phyloP scores from a whole-genome alignment of 176 grass and related monocot genomes.

The Pontederia paniculata region DNA sequence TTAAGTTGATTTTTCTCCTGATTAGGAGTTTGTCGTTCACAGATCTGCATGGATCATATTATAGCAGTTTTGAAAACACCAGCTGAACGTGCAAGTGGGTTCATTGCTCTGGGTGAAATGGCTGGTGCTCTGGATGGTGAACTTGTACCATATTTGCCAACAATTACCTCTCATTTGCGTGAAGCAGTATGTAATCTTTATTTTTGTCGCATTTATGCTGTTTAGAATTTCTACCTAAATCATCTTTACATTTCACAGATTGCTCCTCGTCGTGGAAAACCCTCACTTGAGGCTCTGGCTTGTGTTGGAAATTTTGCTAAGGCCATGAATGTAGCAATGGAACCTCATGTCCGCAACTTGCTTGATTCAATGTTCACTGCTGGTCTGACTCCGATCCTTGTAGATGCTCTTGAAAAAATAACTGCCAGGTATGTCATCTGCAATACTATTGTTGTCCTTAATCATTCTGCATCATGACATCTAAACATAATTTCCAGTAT shows the following conservation, averaged over 20 bases:
- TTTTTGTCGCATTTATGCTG: neutral
- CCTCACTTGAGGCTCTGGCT: conserved; percentile 88
- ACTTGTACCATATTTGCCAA: conserved; percentile 79
- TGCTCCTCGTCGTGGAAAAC: conserved; percentile 84
- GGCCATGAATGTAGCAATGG: conserved; percentile 87
- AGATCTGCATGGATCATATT: conserved; percentile 99
- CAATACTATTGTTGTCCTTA: neutral
- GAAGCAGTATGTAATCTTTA: conserved; percentile 56
- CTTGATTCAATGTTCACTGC: conserved; percentile 83
- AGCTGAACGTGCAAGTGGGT: conserved; percentile 84
- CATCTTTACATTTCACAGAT: conserved; percentile 45
- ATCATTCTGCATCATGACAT: neutral
- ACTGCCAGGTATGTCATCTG: conserved; percentile 42
- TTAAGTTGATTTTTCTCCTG: neutral
- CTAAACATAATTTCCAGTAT: conserved; percentile 43
- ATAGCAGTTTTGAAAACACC: conserved; percentile 82
- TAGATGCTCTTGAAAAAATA: conserved; percentile 72
- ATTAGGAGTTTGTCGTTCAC: conserved; percentile 7
- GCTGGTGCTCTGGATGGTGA: conserved; percentile 83
- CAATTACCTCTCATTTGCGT: conserved; percentile 63
- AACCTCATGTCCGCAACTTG: conserved; percentile 79
- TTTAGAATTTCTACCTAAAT: neutral
- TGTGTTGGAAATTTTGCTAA: conserved; percentile 93
- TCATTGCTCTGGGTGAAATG: conserved; percentile 98
- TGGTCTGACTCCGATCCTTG: conserved; percentile 72